Evolutionary conservation across 495 filamentous ascomycete genomes (phyloP).

Genomic region (Podospora conica): DNA sequence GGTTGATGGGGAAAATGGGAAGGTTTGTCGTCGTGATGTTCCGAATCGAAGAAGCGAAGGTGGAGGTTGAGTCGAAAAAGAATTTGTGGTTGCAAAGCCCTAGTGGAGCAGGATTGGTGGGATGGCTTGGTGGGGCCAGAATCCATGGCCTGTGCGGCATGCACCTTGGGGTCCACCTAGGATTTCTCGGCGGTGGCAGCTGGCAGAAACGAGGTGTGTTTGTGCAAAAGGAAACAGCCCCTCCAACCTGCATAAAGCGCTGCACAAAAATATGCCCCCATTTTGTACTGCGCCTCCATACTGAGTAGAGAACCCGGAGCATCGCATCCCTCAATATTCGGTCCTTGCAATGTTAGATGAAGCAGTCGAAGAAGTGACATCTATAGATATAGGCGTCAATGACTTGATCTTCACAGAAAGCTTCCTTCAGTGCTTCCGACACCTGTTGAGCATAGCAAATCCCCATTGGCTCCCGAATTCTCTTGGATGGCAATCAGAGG

Average conservation of each 20-base stretch:
- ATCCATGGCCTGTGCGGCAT: conserved; percentile 10
- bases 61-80: conserved; percentile 21
- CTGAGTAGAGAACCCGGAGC: too few relatives aligned
- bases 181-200: background rate
- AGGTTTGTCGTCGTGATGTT: conserved; percentile 18
- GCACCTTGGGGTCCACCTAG: background rate
- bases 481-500: background rate
- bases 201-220: conserved; percentile 1
- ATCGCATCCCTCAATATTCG: background rate
- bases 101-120: conserved; percentile 23
- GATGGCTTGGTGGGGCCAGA: conserved; percentile 20
- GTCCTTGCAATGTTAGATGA: background rate
- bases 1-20: conserved; percentile 28
- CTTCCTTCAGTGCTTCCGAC: too few relatives aligned
- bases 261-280: background rate
- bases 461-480: background rate
- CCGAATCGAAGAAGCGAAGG: conserved; percentile 6
- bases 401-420: background rate
- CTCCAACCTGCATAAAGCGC: background rate
- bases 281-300: too few relatives aligned
- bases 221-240: background rate
- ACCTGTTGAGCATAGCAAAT: too few relatives aligned
- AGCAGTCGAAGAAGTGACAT: background rate
- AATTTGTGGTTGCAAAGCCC: conserved; percentile 31
- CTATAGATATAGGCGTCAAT: background rate